These are phyloP conservation scores for Aureobasidium namibiae DNA, from an alignment of 2,329 filamentous ascomycete genomes.

Conservation along the genomic window DNA sequence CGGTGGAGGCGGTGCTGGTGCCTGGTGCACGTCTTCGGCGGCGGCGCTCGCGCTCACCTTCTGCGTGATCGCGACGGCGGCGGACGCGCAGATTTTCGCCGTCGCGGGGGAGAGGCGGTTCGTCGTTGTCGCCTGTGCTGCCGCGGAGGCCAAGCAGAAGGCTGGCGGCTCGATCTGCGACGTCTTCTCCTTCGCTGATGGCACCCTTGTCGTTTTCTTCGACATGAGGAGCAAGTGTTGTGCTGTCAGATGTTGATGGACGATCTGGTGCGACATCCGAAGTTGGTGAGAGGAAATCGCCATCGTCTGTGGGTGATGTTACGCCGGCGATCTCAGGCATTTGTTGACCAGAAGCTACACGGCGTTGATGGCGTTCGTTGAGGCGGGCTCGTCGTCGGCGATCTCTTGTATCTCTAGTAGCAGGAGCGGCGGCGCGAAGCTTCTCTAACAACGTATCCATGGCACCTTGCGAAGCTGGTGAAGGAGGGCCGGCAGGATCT, in stretches of 20 bases:
- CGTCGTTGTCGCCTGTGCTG: constrained; percentile 46
- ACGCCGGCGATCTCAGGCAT: constrained; percentile 54
- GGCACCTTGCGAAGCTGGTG: constrained; percentile 65
- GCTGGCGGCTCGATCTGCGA: constrained; percentile 75
- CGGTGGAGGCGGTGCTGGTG: constrained; percentile 24
- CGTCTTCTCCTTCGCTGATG: constrained; percentile 53
- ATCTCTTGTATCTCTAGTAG: constrained; percentile 82
- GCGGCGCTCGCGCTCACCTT: constrained; percentile 64
- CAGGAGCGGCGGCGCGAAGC: constrained; percentile 82
- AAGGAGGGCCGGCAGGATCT: constrained; percentile 33
- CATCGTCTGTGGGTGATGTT: constrained; percentile 11
- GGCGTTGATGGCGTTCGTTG: constrained; percentile 84
- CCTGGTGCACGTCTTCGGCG: constrained; percentile 49
- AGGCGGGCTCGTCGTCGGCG: constrained; percentile 76
- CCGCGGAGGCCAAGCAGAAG: constrained; percentile 76
- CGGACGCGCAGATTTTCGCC: constrained; percentile 45
- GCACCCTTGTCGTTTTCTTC: constrained; percentile 21
- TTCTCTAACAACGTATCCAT: constrained; percentile 97
- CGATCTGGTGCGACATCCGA: constrained; percentile 19
- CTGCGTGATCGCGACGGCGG: constrained; percentile 63
- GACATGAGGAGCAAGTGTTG: not conserved
- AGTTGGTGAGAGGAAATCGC: constrained; percentile 21
- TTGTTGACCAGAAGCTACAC: constrained; percentile 80
- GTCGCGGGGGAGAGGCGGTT: constrained; percentile 30
- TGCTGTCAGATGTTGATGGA: not conserved